Evolutionary conservation across 441 rosid genomes (phyloP).

Genomic region (Corymbia citriodora): DNA sequence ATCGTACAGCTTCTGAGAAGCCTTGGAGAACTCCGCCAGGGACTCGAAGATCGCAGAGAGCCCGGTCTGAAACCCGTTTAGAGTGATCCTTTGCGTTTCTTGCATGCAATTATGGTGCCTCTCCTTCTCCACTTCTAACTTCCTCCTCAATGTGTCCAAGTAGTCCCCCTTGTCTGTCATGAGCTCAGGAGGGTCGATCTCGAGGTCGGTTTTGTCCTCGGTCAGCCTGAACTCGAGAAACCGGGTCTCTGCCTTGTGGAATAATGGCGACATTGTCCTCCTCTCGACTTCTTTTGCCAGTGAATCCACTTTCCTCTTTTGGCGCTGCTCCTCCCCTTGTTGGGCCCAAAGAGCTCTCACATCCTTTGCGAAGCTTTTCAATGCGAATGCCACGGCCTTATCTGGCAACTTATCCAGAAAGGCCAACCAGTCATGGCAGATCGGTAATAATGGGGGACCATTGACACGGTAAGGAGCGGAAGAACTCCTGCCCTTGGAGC

Average conservation of each 20-base stretch:
- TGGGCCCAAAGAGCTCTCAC: slow-evolving; percentile 65
- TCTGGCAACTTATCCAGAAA: slow-evolving; percentile 57
- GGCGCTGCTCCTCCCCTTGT: slow-evolving; percentile 82
- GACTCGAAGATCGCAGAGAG: slow-evolving; percentile 44
- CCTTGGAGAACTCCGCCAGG: slow-evolving; percentile 44
- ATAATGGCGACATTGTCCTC: slow-evolving; percentile 24
- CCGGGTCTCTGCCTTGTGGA: slow-evolving; percentile 45
- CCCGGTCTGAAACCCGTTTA: slow-evolving; percentile 50
- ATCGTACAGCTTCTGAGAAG: slow-evolving; percentile 46
- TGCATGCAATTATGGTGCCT: slow-evolving; percentile 50
- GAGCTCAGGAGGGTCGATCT: slow-evolving; percentile 4
- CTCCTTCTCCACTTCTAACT: slow-evolving; percentile 61
- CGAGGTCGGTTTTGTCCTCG: background rate
- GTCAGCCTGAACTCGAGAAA: slow-evolving; percentile 29
- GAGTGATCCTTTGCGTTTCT: slow-evolving; percentile 56
- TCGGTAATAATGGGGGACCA: slow-evolving; percentile 67
- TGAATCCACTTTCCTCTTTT: slow-evolving; percentile 77
- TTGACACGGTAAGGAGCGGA: slow-evolving; percentile 30
- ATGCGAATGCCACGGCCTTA: slow-evolving; percentile 42
- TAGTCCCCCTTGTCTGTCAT: slow-evolving; percentile 49
- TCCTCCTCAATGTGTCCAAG: slow-evolving; percentile 52
- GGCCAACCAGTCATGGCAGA: slow-evolving; percentile 69
- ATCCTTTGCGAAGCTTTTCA: slow-evolving; percentile 71
- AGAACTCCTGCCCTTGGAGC: slow-evolving; percentile 50
- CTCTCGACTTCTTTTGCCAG: slow-evolving; percentile 76